Evolutionary conservation across 1,284 basidiomycete genomes (phyloP).

Genomic region (Malassezia restricta): DNA sequence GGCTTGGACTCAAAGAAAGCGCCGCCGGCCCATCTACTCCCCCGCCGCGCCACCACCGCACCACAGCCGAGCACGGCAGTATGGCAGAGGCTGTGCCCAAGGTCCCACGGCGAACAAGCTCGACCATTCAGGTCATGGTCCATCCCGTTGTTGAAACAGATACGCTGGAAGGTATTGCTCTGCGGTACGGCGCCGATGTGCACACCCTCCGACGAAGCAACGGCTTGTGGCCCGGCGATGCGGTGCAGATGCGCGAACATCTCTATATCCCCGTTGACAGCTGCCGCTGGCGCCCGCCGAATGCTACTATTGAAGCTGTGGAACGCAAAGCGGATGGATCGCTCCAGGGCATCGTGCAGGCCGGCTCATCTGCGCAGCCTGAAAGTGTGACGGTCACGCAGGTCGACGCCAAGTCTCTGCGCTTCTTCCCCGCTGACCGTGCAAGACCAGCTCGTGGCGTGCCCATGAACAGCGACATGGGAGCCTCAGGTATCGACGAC

Average conservation of each 20-base stretch:
- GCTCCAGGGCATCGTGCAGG: not conserved
- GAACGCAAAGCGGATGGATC: conserved; percentile 6
- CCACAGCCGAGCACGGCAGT: not conserved
- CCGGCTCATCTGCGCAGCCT: not conserved
- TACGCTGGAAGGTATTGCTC: conserved; percentile 30
- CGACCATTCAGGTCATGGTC: conserved; percentile 25
- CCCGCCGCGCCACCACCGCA: not conserved
- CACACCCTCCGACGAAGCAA: conserved; percentile 34
- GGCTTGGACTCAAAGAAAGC: conserved; percentile 27
- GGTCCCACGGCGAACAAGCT: not conserved
- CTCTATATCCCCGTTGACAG: conserved; percentile 38
- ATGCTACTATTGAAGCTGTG: conserved; percentile 24
- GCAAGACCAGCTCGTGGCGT: conserved; percentile 4
- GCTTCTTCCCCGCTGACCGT: conserved; percentile 21
- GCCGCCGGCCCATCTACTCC: not conserved
- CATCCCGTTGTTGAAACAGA: conserved; percentile 32
- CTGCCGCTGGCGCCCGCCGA: conserved; percentile 29
- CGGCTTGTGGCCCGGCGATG: conserved; percentile 41
- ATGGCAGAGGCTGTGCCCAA: not conserved
- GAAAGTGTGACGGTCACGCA: not conserved
- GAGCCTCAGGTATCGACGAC: conserved; percentile 38
- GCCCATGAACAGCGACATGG: conserved; percentile 15
- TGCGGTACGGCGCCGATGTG: conserved; percentile 41
- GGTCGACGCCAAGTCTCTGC: conserved; percentile 18
- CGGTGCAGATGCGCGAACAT: conserved; percentile 33